A percentile compares a stretch with the other conserved stretches of the same genome.
phyloP scores from a whole-genome alignment of 2,329 filamentous ascomycete genomes.

The Tolypocladium cylindrosporum region DNA sequence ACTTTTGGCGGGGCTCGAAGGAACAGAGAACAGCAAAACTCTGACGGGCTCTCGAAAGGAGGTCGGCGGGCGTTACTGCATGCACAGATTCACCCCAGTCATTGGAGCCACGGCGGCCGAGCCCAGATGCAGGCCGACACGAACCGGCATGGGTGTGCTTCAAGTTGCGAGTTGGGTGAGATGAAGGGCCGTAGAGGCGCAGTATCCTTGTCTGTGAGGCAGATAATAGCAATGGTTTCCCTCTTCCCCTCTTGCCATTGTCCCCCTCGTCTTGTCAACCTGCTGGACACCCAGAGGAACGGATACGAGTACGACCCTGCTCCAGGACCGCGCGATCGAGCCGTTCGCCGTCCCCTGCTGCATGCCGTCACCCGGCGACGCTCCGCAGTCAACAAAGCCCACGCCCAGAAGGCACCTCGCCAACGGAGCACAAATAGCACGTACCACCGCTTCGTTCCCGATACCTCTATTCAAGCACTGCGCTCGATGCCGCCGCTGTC shows the following conservation, averaged over 20 bases:
- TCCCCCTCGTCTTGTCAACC: neutral
- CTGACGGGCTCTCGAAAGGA: no score
- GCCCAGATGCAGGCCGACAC: neutral
- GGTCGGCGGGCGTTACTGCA: no score
- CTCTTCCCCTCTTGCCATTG: no score
- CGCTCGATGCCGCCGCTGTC: neutral
- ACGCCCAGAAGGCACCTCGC: neutral
- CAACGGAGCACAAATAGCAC: neutral
- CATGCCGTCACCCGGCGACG: neutral
- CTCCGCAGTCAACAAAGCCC: neutral
- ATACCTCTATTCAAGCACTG: neutral
- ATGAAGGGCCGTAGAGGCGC: neutral
- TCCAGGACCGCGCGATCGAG: neutral
- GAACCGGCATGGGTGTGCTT: neutral
- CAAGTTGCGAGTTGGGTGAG: neutral
- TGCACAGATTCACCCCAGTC: neutral
- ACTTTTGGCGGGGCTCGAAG: neutral
- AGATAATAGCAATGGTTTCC: neutral
- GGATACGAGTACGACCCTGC: neutral
- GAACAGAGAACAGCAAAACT: neutral
- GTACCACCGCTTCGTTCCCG: neutral
- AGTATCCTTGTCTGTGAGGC: neutral
- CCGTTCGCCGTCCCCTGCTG: neutral
- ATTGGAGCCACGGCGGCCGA: neutral
- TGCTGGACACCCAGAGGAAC: neutral